Conservation (phyloP, 768 basidiomycete species). For the Harrya chromipes region DNA sequence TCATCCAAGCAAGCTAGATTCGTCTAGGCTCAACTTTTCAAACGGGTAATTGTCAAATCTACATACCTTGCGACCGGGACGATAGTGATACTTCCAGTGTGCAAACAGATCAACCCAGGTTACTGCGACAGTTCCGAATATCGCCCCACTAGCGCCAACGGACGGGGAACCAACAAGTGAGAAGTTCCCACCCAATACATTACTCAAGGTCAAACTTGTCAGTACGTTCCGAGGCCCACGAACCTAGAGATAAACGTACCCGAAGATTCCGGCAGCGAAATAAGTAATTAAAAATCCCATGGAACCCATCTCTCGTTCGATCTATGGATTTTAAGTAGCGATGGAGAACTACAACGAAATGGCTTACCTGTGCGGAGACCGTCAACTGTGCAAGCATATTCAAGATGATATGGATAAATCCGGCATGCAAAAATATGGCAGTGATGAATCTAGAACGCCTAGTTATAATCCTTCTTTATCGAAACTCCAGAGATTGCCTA, state of each 20-base stretch:
- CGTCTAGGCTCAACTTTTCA: not conserved
- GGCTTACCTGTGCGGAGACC: slow-evolving; percentile 67
- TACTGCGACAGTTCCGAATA: slow-evolving; percentile 84
- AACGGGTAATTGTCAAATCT: not conserved
- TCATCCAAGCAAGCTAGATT: slow-evolving; percentile 73
- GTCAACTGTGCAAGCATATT: slow-evolving; percentile 89
- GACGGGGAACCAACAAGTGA: slow-evolving; percentile 84
- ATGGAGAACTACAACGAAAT: not conserved
- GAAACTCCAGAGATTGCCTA: slow-evolving; percentile 34
- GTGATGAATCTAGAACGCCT: slow-evolving; percentile 64
- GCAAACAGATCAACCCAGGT: slow-evolving; percentile 88
- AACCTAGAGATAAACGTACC: slow-evolving; percentile 40
- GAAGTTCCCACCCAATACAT: slow-evolving; percentile 92
- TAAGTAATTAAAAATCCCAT: slow-evolving; percentile 83
- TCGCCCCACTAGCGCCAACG: slow-evolving; percentile 89
- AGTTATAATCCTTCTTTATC: slow-evolving; percentile 42
- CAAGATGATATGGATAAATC: slow-evolving; percentile 86
- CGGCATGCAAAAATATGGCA: slow-evolving; percentile 91
- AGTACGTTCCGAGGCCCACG: not conserved
- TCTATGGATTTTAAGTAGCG: slow-evolving; percentile 38
- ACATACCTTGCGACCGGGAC: slow-evolving; percentile 73
- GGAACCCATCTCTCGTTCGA: slow-evolving; percentile 92
- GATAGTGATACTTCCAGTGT: slow-evolving; percentile 88
- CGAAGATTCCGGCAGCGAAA: slow-evolving; percentile 89
- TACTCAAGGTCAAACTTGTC: slow-evolving; percentile 39